These are phyloP conservation scores for Cutaneotrichosporon mucoides DNA, from an alignment of 1,284 basidiomycete species.

Conservation along the genomic window DNA sequence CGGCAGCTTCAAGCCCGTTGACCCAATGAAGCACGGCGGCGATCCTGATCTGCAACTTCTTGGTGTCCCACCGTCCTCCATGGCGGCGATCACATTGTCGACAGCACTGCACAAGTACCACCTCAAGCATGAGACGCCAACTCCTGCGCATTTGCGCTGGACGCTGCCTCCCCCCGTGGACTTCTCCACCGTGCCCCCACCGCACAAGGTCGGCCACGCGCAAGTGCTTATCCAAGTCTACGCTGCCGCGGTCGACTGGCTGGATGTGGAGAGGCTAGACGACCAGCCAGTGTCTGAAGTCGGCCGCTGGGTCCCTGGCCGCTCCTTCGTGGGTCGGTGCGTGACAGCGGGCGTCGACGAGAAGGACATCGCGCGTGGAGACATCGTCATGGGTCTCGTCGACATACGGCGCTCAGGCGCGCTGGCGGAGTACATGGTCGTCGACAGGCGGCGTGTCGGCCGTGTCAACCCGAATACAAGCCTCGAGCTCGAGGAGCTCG, in stretches of 20 bases:
- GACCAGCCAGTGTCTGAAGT: conserved; percentile 48
- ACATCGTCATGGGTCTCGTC: conserved; percentile 74
- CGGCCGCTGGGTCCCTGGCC: conserved; percentile 60
- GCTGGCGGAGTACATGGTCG: conserved; percentile 73
- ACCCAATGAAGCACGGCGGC: conserved; percentile 37
- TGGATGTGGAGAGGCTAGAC: conserved; percentile 63
- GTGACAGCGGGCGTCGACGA: conserved; percentile 77
- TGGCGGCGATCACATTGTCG: conserved; percentile 67
- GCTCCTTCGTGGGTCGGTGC: conserved; percentile 74
- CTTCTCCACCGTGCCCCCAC: conserved; percentile 67
- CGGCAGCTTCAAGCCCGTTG: conserved; percentile 50
- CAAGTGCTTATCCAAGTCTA: conserved; percentile 78
- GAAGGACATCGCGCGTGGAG: conserved; percentile 64
- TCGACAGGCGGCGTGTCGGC: conserved; percentile 71
- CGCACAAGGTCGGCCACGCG: conserved; percentile 61
- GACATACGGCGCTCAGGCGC: conserved; percentile 74
- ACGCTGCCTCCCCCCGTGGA: conserved; percentile 51
- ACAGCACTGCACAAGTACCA: conserved; percentile 12
- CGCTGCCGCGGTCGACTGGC: conserved; percentile 70
- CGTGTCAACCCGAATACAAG: conserved; percentile 55
- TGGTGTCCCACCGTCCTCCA: conserved; percentile 73
- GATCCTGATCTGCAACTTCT: conserved; percentile 63
- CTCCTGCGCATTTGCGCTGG: conserved; percentile 52
- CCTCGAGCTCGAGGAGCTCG: conserved; percentile 67
- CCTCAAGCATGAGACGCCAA: conserved; percentile 29